Evolutionary conservation across 1,139 yeast genomes (phyloP).

Genomic region (Geotrichum australiense): DNA sequence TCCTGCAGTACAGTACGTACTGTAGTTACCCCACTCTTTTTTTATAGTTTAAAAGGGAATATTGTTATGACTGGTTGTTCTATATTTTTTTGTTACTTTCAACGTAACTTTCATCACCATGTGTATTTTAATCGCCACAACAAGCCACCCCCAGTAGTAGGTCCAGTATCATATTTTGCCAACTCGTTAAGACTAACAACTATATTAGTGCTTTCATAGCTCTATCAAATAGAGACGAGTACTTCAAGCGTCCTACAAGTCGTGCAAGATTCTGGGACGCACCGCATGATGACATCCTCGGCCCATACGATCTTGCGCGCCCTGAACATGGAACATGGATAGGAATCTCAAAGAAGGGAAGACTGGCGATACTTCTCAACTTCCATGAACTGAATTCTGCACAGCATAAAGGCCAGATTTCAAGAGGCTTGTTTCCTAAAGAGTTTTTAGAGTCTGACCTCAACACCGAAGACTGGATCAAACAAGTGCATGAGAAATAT

Average conservation of each 20-base stretch:
- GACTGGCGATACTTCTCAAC: conserved; percentile 70
- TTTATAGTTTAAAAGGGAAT: no score
- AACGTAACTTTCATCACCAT: conserved; percentile 30
- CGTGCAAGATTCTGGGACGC: conserved; percentile 49
- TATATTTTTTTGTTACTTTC: background rate
- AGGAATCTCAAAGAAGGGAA: conserved; percentile 59
- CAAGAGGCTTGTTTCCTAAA: conserved; percentile 68
- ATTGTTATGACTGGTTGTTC: no score
- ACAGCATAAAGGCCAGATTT: conserved; percentile 38
- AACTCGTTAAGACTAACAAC: background rate
- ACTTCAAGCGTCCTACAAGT: conserved; percentile 62
- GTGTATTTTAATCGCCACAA: conserved; percentile 62
- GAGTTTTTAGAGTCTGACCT: conserved; percentile 43
- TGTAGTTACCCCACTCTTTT: no score
- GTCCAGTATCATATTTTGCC: conserved; percentile 9
- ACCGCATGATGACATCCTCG: conserved; percentile 40
- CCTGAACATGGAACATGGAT: conserved; percentile 89
- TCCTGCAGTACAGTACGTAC: no score
- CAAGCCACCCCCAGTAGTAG: conserved; percentile 50
- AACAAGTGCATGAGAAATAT: conserved; percentile 17
- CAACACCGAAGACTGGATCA: conserved; percentile 43
- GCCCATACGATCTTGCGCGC: conserved; percentile 73
- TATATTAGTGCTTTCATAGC: conserved; percentile 19
- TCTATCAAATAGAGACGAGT: conserved; percentile 83
- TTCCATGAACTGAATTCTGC: conserved; percentile 42